Percentiles rank a stretch among this genome's conserved stretches.
Conservation (phyloP, 2,329 filamentous ascomycete species). For the Xylariaceae sp. region DNA sequence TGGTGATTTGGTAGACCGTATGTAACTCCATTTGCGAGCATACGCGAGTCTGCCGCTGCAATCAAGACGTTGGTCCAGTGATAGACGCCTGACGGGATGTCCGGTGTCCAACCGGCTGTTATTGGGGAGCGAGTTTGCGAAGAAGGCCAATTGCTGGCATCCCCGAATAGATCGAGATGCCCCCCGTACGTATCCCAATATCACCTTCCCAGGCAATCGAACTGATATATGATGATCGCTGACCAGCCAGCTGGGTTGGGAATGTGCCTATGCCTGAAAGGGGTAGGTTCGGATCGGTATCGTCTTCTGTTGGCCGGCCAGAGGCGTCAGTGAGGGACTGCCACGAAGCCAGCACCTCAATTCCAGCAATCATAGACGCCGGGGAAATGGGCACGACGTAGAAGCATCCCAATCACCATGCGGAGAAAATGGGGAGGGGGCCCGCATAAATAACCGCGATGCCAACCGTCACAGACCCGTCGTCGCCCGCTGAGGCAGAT, state of each 20-base stretch:
- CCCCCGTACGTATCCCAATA: neutral
- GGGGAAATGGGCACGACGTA: constrained; percentile 29
- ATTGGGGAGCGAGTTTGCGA: neutral
- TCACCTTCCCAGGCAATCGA: neutral
- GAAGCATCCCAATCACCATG: constrained; percentile 24
- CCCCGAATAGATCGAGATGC: constrained; percentile 1
- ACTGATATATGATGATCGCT: neutral
- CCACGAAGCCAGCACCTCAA: constrained; percentile 32
- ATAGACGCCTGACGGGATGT: neutral
- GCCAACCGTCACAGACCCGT: neutral
- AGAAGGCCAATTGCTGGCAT: neutral
- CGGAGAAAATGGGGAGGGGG: constrained; percentile 24
- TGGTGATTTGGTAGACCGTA: constrained; percentile 12
- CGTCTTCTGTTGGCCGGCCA: constrained; percentile 19
- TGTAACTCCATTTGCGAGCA: constrained; percentile 4
- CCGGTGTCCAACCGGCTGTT: constrained; percentile 8
- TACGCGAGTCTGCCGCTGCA: constrained; percentile 9
- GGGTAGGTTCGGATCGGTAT: constrained; percentile 13
- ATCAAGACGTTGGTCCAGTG: neutral
- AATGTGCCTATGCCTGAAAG: constrained; percentile 10
- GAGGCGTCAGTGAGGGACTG: constrained; percentile 31
- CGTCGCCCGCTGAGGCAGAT: neutral
- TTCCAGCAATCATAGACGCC: constrained; percentile 25
- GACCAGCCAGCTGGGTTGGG: constrained; percentile 6
- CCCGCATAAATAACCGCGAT: constrained; percentile 31